Percentiles rank a stretch among this genome's conserved stretches.
Evolutionary conservation across 192 early-diverging fungal species (phyloP).

Genomic region (Dissophora ornata): DNA sequence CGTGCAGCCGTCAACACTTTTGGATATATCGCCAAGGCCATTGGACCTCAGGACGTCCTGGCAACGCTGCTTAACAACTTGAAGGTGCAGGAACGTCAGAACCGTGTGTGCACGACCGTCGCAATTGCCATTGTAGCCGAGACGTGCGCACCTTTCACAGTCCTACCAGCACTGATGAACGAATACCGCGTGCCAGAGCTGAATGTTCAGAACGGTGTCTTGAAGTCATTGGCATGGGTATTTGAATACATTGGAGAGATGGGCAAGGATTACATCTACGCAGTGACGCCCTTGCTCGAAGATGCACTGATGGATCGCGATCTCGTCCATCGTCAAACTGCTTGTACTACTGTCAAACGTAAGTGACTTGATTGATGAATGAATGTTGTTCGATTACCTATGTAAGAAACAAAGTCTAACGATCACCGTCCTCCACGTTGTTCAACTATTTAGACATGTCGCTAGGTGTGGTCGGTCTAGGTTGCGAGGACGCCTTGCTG

Average conservation of each 20-base stretch:
- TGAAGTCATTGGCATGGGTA: conserved; percentile 94
- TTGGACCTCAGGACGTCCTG: conserved; percentile 98
- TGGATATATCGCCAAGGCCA: conserved; percentile 99
- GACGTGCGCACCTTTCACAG: conserved; percentile 97
- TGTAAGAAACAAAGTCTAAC: too few relatives aligned
- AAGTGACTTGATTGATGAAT: conserved; percentile 7
- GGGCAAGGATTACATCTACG: conserved; percentile 98
- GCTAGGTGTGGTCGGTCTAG: conserved; percentile 91
- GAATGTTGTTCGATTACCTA: too few relatives aligned
- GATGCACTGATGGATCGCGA: conserved; percentile 98
- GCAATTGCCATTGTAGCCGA: conserved; percentile 92
- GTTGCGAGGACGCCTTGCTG: conserved; percentile 92
- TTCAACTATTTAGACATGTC: conserved; percentile 81
- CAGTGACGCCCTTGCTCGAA: conserved; percentile 93
- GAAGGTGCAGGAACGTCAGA: conserved; percentile 99
- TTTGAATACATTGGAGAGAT: conserved; percentile 99
- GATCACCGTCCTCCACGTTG: too few relatives aligned
- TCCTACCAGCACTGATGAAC: conserved; percentile 98
- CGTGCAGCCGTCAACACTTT: conserved; percentile 98
- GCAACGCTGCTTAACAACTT: conserved; percentile 98
- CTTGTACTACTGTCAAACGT: conserved; percentile 93
- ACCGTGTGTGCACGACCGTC: conserved; percentile 98
- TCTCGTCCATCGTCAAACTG: conserved; percentile 97
- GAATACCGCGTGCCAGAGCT: conserved; percentile 99
- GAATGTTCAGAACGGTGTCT: conserved; percentile 99